Conservation (phyloP, 139 green algal genomes). For the Picochlorum sp. region DNA sequence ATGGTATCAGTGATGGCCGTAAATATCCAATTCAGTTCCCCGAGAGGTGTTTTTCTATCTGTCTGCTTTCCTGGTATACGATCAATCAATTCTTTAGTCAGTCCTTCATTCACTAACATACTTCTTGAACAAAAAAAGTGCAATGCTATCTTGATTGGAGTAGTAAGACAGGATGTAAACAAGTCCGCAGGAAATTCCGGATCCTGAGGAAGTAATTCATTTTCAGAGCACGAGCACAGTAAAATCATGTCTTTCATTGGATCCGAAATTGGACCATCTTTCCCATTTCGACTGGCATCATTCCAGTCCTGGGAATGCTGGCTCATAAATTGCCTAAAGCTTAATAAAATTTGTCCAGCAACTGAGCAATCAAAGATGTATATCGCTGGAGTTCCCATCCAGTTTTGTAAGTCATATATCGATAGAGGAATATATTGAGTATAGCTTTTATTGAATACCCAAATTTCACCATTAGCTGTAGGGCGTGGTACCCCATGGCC, state of each 20-base stretch:
- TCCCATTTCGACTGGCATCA: background rate
- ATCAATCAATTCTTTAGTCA: constrained; percentile 75
- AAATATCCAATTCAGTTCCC: constrained; percentile 99
- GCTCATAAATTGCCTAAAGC: constrained; percentile 46
- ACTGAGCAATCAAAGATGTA: constrained; percentile 97
- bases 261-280: constrained; percentile 8
- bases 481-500: constrained; percentile 94
- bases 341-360: constrained; percentile 82
- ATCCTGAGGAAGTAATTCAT: constrained; percentile 85
- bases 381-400: constrained; percentile 85
- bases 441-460: constrained; percentile 95
- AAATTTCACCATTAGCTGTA: constrained; percentile 94
- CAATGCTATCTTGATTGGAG: constrained; percentile 91
- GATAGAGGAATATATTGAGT: constrained; percentile 99
- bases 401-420: constrained; percentile 91
- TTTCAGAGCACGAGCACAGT: constrained; percentile 74
- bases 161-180: constrained; percentile 97
- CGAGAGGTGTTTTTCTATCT: constrained; percentile 95
- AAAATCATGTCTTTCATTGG: constrained; percentile 72
- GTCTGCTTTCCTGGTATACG: constrained; percentile 71
- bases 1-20: constrained; percentile 99
- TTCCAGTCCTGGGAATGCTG: constrained; percentile 19
- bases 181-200: constrained; percentile 87
- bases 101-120: constrained; percentile 45
- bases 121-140: constrained; percentile 63